phyloP scores from a whole-genome alignment of 2,329 filamentous ascomycete genomes.

The Alternaria postmessia region DNA sequence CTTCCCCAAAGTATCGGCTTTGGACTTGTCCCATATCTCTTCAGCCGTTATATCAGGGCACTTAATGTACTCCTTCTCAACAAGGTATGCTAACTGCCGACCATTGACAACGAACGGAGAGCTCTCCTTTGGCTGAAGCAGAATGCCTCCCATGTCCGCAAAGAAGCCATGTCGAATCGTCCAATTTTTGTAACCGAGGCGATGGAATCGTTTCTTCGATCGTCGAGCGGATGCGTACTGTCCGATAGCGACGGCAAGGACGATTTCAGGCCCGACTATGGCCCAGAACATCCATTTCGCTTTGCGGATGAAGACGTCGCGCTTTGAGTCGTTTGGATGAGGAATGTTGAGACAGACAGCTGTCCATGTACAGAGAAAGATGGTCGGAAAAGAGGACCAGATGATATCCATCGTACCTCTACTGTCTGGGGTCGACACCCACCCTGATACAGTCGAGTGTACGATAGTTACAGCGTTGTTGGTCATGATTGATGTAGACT shows the following conservation, averaged over 20 bases:
- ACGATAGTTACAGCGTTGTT: not conserved
- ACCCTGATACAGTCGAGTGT: not conserved
- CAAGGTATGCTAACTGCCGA: not conserved
- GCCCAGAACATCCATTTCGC: not conserved
- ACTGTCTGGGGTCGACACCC: not conserved
- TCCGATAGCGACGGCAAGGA: not conserved
- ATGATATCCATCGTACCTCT: not conserved
- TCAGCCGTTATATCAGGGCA: not conserved
- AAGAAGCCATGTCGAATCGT: not conserved
- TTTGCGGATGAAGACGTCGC: not conserved
- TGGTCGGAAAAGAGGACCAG: not conserved
- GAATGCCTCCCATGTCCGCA: not conserved
- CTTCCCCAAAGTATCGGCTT: not conserved
- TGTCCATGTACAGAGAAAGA: not conserved
- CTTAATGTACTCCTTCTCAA: not conserved
- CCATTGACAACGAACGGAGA: not conserved
- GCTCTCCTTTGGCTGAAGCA: not conserved
- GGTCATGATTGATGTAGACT: not conserved
- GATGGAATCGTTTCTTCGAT: not conserved
- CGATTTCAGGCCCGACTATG: not conserved
- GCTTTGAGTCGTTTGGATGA: not conserved
- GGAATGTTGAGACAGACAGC: not conserved
- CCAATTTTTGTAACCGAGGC: not conserved
- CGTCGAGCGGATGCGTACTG: not conserved
- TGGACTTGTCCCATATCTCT: not conserved